A percentile compares a stretch with the other conserved stretches of the same genome.
Conservation (phyloP, 2,329 filamentous ascomycete genomes). For the Didymella pinodella region DNA sequence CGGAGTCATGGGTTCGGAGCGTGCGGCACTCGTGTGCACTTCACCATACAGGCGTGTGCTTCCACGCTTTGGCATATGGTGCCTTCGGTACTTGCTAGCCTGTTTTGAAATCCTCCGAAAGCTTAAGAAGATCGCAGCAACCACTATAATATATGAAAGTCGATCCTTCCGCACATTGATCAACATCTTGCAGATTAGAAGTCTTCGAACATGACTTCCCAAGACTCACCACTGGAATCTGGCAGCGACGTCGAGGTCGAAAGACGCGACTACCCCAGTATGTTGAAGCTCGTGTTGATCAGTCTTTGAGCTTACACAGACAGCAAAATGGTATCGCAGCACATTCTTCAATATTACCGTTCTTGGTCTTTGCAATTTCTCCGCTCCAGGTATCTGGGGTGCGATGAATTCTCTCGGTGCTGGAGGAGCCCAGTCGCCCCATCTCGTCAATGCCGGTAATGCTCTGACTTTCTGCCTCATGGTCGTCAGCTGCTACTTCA, state of each 20-base stretch:
- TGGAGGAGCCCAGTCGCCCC: constrained; percentile 70
- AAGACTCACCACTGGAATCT: constrained; percentile 29
- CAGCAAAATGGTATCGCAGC: constrained; percentile 72
- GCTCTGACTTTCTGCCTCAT: constrained; percentile 76
- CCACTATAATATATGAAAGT: constrained; percentile 10
- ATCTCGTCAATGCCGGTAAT: constrained; percentile 75
- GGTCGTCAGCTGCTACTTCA: constrained; percentile 74
- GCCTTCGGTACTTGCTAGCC: constrained; percentile 14
- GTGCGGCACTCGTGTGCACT: background rate
- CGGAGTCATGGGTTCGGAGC: constrained; percentile 4
- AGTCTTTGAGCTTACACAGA: background rate
- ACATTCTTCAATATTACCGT: constrained; percentile 77
- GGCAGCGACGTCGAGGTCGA: constrained; percentile 27
- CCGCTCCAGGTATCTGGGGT: constrained; percentile 75
- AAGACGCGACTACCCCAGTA: constrained; percentile 40
- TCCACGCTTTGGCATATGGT: background rate
- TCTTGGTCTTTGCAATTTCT: constrained; percentile 74
- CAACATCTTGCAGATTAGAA: background rate
- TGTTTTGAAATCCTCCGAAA: constrained; percentile 6
- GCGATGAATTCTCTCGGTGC: constrained; percentile 76
- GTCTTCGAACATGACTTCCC: constrained; percentile 25
- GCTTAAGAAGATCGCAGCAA: background rate
- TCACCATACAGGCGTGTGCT: constrained; percentile 2
- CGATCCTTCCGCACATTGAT: background rate
- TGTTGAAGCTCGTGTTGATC: background rate